Base-by-base conservation (phyloP, 305 asterid genomes). In the Coffea humblotiana region DNA sequence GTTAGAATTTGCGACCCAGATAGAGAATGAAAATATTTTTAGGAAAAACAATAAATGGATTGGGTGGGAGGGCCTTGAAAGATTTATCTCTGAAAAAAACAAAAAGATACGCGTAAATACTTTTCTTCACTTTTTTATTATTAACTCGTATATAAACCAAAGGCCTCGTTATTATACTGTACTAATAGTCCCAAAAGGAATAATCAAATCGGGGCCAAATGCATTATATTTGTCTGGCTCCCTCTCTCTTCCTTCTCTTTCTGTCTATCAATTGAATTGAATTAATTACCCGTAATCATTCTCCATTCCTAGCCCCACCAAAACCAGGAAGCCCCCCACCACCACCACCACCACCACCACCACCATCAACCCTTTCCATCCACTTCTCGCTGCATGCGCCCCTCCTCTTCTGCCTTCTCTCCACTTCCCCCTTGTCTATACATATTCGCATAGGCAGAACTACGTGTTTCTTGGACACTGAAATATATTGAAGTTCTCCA, bases 321-420 rank as follows among this genome's bases (percentile, higher is more conserved):
- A 29, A 19, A 2, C 72, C 79, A 14, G 32, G 32, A 29, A 29
- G 32, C 32, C 32, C 32, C 1, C 37, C 74, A 69, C 48, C 72
- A 69, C 71, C 80, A 54, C 48, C 77, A 2, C 72, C 79, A 14
- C 72, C 79, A 14, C 37, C 74, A 69, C 48, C 72, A 69, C 71
- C 80, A 54, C 48, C 77, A 69, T 48, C 73, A 58, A 47, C 76
- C 76, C 68, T 75, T 70, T 29, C 71, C 80, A 45, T 73, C 78
- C 78, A 47, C 72, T 72, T 61, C 66, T 23, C 66, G 49, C 71
- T 78, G 77, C 82, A 25, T 56, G 71, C 32, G 21, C 37, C 47
- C 11, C 35, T 18, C 66, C 66, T 8, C 13, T 21, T 8, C 3
- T 7, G 32, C 32, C 66, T 23, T 1, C 32, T 8, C 68, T 2